phyloP scores from a whole-genome alignment of 129 eudicot species.

The Arctium lappa region DNA sequence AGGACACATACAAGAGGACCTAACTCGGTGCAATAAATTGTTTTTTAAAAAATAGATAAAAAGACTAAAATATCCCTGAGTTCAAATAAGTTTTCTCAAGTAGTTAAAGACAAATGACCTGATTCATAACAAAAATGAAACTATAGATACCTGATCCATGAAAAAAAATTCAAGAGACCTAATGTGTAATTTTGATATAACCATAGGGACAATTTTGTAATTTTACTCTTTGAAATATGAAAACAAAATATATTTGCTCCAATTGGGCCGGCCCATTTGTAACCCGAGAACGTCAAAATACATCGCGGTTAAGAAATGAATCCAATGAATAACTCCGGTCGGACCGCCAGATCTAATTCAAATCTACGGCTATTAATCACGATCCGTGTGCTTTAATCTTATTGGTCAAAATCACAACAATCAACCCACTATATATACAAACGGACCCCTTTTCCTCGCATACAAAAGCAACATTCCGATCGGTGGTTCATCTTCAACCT shows the following conservation, averaged over 20 bases:
- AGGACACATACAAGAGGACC: no score
- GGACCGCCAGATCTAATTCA: slow-evolving; percentile 15
- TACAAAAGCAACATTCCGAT: background rate
- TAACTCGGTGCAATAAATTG: no score
- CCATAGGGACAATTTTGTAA: background rate
- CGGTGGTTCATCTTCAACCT: background rate
- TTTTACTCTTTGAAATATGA: no score
- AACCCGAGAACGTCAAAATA: background rate
- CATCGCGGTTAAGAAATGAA: background rate
- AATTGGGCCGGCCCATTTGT: background rate
- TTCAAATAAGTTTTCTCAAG: background rate
- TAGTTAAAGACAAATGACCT: no score
- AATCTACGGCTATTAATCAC: slow-evolving; percentile 1
- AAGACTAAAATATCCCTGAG: background rate
- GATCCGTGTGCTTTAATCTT: slow-evolving; percentile 14
- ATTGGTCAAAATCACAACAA: slow-evolving; percentile 12
- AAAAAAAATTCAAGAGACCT: background rate
- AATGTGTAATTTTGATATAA: background rate
- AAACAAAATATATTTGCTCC: background rate
- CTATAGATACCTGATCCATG: background rate
- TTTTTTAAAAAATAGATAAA: no score
- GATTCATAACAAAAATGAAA: background rate
- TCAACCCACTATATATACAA: slow-evolving; percentile 6
- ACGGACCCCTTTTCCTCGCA: background rate
- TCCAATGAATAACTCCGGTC: background rate